Conservation (phyloP, 1,284 basidiomycete species). For the Microbotryomycetes sp. region DNA sequence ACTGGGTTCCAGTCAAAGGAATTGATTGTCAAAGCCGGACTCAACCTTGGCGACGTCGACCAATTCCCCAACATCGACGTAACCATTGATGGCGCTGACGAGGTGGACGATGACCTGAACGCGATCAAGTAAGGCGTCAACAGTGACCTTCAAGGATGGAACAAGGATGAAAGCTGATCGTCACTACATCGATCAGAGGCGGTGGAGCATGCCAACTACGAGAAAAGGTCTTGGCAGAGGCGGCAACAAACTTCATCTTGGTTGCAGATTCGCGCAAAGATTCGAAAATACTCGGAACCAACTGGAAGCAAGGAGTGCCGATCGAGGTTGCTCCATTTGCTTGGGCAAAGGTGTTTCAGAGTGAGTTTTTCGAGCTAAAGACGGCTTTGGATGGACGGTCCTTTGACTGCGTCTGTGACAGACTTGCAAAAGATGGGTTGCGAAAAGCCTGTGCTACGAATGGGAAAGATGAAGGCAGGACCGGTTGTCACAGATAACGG, state of each 20-base stretch:
- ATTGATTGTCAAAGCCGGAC: constrained; percentile 73
- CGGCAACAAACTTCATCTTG: constrained; percentile 84
- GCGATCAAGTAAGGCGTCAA: constrained; percentile 71
- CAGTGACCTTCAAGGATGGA: too few species aligned
- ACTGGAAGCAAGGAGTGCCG: constrained; percentile 80
- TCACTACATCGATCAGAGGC: constrained; percentile 45
- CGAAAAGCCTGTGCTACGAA: constrained; percentile 61
- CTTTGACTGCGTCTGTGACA: constrained; percentile 1
- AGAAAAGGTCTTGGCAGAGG: constrained; percentile 92
- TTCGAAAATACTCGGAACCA: constrained; percentile 69
- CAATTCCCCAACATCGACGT: constrained; percentile 79
- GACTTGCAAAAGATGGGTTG: constrained; percentile 50
- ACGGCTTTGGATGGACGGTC: background rate
- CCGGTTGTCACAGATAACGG: constrained; percentile 90
- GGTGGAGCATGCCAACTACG: constrained; percentile 94
- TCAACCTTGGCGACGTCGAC: constrained; percentile 84
- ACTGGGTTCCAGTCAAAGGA: constrained; percentile 96
- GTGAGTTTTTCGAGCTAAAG: constrained; percentile 6
- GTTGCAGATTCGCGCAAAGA: constrained; percentile 95
- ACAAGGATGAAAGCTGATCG: too few species aligned
- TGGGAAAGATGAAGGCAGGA: constrained; percentile 58
- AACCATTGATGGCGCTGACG: constrained; percentile 94
- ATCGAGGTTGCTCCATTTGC: constrained; percentile 96
- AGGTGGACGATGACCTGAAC: constrained; percentile 63
- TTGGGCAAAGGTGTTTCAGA: constrained; percentile 60